Base-by-base conservation (phyloP, 2,329 filamentous ascomycete genomes). In the Hypoxylon sp. region DNA sequence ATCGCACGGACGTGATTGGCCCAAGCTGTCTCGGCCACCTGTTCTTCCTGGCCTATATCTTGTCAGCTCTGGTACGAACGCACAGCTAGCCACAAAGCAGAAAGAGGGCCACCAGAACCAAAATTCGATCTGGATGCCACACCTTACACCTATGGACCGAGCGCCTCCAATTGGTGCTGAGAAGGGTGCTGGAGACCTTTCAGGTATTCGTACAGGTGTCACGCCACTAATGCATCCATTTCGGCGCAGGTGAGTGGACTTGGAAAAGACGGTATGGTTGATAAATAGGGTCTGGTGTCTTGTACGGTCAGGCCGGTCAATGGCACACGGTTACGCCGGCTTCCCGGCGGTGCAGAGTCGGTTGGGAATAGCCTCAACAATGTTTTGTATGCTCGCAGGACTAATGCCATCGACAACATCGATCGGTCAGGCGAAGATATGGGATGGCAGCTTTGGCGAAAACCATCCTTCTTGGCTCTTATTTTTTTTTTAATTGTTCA, bases 201-300 rank as follows among this genome's bases (percentile, higher is more conserved):
- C 35, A 60, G 53, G 56, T 63, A 55, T 41, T 48, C 50, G 40
- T 29, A 60, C 60, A 57, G 52, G 52, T 47, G 37, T 55, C 60
- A 63, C 52, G 60, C 52, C 60, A 63, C 56, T 60, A 63, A 57
- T 63, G 56, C 56, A 57, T 49, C 41, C 52, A 20, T 38, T 57
- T 50, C n/a, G 37, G 56, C 43, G 57, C 52, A 60, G 23, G 49
- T 38, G 57, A 53, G 57, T 56, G 57, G 57, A 21, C 48, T 52
- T 35, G 10, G 37, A 51, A 59, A 59, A 56, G 55, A 62, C 55
- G 59, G 52, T 62, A 59, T 62, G 41, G 51, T 49, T 42, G 52
- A 43, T 29, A 29, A 11, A 18, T 18, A 27, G 23, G 24, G 17
- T 29, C 23, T 43, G 3, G 41, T 3, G 24, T 23, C n/a, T 35